These are phyloP conservation scores for Leptographium galeiforme DNA, from an alignment of 2,329 filamentous ascomycete genomes.

Conservation along the genomic window DNA sequence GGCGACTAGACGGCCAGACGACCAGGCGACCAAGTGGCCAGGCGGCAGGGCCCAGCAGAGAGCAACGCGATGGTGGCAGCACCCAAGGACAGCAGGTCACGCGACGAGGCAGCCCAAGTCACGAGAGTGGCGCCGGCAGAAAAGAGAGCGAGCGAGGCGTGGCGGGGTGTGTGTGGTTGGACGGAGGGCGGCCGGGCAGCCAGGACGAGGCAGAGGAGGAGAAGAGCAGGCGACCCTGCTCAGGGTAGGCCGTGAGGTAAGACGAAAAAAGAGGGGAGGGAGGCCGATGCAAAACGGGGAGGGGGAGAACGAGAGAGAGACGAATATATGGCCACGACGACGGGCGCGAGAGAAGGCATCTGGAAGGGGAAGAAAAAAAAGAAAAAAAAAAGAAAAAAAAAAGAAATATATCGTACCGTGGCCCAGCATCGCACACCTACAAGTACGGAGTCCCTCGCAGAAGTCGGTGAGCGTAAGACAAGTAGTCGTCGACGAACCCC, in stretches of 20 bases:
- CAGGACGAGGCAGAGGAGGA: background rate
- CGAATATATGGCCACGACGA: conserved; percentile 1
- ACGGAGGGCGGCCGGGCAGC: background rate
- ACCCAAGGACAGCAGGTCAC: background rate
- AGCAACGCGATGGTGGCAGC: background rate
- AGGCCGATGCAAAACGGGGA: background rate
- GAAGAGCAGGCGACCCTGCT: background rate
- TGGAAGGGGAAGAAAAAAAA: background rate
- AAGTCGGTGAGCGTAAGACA: conserved; percentile 22
- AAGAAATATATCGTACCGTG: background rate
- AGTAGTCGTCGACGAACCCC: conserved; percentile 1
- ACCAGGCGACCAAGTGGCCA: too few relatives aligned
- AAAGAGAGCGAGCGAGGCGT: background rate
- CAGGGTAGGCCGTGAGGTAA: background rate
- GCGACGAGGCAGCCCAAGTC: background rate
- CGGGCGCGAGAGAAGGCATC: background rate
- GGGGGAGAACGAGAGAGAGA: background rate
- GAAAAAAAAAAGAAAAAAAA: background rate
- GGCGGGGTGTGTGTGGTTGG: background rate
- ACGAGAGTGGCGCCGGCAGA: background rate
- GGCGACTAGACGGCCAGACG: background rate
- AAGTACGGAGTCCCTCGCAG: conserved; percentile 1
- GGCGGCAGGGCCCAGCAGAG: background rate
- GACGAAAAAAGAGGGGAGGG: background rate
- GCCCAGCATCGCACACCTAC: background rate